Percentiles rank a stretch among this genome's conserved stretches.
phyloP scores from a whole-genome alignment of 2,329 filamentous ascomycete species.

The Alternaria viburni region DNA sequence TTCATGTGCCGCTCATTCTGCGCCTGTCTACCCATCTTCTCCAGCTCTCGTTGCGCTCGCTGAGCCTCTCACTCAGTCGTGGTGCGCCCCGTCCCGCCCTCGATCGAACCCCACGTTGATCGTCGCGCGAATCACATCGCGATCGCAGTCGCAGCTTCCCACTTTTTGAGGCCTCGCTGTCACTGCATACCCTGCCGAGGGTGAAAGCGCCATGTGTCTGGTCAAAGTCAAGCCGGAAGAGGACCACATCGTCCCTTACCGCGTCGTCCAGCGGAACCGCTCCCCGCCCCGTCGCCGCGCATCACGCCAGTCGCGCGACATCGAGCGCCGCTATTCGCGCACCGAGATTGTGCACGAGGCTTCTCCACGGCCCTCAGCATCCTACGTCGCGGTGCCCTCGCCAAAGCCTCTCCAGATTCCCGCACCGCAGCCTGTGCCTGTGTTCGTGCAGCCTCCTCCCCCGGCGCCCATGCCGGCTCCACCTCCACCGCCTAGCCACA shows the following conservation, averaged over 20 bases:
- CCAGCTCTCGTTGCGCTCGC: not conserved
- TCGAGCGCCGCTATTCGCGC: slow-evolving; percentile 38
- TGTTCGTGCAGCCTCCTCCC: slow-evolving; percentile 47
- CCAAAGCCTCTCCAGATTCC: slow-evolving; percentile 45
- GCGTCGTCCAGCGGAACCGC: slow-evolving; percentile 39
- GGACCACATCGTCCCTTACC: slow-evolving; percentile 51
- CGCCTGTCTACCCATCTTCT: slow-evolving; percentile 3
- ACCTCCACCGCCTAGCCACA: slow-evolving; percentile 31
- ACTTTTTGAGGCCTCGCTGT: slow-evolving; percentile 1
- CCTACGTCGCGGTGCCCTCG: slow-evolving; percentile 42
- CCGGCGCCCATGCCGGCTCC: slow-evolving; percentile 39
- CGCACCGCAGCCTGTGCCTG: slow-evolving; percentile 50
- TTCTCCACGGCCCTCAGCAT: slow-evolving; percentile 33
- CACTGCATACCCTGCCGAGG: slow-evolving; percentile 3
- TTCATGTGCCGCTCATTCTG: slow-evolving; percentile 24
- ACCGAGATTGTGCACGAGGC: slow-evolving; percentile 40
- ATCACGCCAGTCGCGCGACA: slow-evolving; percentile 26
- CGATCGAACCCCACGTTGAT: slow-evolving; percentile 33
- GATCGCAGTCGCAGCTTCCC: slow-evolving; percentile 33
- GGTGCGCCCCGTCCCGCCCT: slow-evolving; percentile 13
- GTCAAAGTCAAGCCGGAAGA: slow-evolving; percentile 55
- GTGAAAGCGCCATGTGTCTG: slow-evolving; percentile 51
- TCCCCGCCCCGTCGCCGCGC: slow-evolving; percentile 39
- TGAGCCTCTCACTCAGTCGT: slow-evolving; percentile 6
- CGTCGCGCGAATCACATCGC: slow-evolving; percentile 41